Percentiles rank a stretch among this genome's conserved stretches.
These are phyloP conservation scores for Fusarium staphyleae DNA, from an alignment of 2,329 filamentous ascomycete species.

Conservation along the genomic window DNA sequence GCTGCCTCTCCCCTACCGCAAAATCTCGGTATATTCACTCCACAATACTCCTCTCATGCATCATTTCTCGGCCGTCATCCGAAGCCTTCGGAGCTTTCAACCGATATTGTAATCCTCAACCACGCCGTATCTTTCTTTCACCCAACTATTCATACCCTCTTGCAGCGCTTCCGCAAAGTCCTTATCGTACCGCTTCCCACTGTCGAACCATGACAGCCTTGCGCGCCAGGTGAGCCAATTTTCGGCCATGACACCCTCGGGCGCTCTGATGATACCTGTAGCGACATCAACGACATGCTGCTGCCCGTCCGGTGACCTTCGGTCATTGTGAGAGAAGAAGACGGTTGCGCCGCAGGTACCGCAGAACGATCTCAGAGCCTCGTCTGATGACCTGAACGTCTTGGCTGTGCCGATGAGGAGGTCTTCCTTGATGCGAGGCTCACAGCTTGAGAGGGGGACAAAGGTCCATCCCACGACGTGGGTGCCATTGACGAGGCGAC, in stretches of 20 bases:
- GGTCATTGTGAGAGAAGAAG: conserved; percentile 45
- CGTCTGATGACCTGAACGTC: conserved; percentile 50
- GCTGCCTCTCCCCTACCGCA: neutral
- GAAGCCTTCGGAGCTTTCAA: conserved; percentile 29
- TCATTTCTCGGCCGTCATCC: conserved; percentile 26
- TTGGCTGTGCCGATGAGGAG: conserved; percentile 54
- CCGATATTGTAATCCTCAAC: conserved; percentile 40
- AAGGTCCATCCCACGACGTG: conserved; percentile 54
- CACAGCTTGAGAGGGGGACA: conserved; percentile 47
- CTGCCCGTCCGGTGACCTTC: conserved; percentile 42
- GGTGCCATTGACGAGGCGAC: conserved; percentile 51
- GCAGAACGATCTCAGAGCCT: conserved; percentile 54
- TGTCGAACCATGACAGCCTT: conserved; percentile 44
- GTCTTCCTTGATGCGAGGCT: conserved; percentile 48
- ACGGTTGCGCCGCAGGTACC: conserved; percentile 55
- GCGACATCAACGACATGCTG: conserved; percentile 52
- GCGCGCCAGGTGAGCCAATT: conserved; percentile 57
- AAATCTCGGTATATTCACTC: no score
- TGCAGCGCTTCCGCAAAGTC: conserved; percentile 47
- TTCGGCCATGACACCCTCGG: conserved; percentile 53
- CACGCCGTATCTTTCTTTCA: conserved; percentile 46
- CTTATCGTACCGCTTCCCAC: conserved; percentile 48
- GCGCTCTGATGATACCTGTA: conserved; percentile 53
- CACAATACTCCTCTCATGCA: conserved; percentile 5
- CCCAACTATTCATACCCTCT: conserved; percentile 50